These are phyloP conservation scores for Pleurostoma richardsiae DNA, from an alignment of 2,329 filamentous ascomycete genomes.

Conservation along the genomic window DNA sequence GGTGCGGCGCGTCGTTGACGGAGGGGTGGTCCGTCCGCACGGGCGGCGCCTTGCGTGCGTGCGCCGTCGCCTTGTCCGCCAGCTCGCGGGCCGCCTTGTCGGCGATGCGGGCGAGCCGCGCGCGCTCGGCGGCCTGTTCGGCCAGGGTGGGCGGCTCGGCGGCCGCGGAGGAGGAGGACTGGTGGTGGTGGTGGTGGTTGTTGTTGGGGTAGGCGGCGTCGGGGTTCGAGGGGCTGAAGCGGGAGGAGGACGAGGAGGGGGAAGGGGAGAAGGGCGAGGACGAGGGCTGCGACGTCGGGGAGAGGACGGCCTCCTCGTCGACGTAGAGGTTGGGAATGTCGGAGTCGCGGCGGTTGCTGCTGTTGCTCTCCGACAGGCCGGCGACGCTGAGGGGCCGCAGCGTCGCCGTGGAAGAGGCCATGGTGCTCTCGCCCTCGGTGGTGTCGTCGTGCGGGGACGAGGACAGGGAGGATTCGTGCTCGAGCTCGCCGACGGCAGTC, in stretches of 20 bases:
- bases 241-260: constrained; percentile 10
- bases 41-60: constrained; percentile 45
- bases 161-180: constrained; percentile 11
- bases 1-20: constrained; percentile 50
- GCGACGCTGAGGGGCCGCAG: constrained; percentile 11
- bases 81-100: constrained; percentile 49
- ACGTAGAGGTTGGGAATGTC: constrained; percentile 11
- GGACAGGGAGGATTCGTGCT: constrained; percentile 2
- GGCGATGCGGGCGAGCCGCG: constrained; percentile 55
- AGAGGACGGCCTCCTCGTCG: constrained; percentile 14
- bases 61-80: constrained; percentile 46
- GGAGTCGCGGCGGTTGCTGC: constrained; percentile 10
- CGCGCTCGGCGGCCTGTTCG: constrained; percentile 54
- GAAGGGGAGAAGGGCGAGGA: constrained; percentile 10
- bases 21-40: constrained; percentile 49
- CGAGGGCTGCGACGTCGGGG: constrained; percentile 2
- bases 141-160: constrained; percentile 30
- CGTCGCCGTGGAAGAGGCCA: constrained; percentile 12
- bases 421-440: constrained; percentile 4
- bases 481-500: constrained; percentile 6
- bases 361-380: constrained; percentile 9
- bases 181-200: constrained; percentile 6
- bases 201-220: constrained; percentile 3
- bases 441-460: background rate
- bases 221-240: constrained; percentile 6